Percentiles rank a stretch among this genome's conserved stretches.
Conservation (phyloP, 2,329 filamentous ascomycete genomes). For the Chrysoporthe puriensis region DNA sequence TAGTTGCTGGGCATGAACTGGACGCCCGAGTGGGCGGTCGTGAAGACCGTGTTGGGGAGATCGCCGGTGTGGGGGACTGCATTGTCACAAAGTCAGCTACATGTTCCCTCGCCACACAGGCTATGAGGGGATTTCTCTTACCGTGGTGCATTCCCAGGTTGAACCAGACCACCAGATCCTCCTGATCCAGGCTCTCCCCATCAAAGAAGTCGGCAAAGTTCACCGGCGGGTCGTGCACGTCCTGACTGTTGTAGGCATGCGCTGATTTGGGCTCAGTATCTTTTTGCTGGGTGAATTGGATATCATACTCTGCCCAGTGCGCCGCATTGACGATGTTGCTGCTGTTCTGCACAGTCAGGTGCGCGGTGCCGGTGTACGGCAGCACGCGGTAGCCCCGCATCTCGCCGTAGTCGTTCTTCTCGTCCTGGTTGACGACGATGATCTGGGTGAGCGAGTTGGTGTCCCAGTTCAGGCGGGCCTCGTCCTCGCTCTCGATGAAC, state of each 20-base stretch:
- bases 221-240: slow-evolving; percentile 50
- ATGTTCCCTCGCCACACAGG: not conserved
- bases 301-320: slow-evolving; percentile 53
- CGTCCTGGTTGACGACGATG: slow-evolving; percentile 54
- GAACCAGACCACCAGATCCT: slow-evolving; percentile 56
- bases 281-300: slow-evolving; percentile 55
- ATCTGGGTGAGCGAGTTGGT: slow-evolving; percentile 51
- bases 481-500: slow-evolving; percentile 48
- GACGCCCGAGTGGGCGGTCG: slow-evolving; percentile 48
- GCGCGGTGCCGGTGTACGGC: slow-evolving; percentile 43
- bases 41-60: slow-evolving; percentile 47
- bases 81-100: not conserved
- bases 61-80: slow-evolving; percentile 48
- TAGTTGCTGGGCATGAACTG: slow-evolving; percentile 51
- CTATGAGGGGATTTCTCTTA: not conserved
- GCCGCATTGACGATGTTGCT: slow-evolving; percentile 49
- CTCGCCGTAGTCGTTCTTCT: slow-evolving; percentile 54
- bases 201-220: slow-evolving; percentile 55
- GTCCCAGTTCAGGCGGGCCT: slow-evolving; percentile 51
- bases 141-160: slow-evolving; percentile 59
- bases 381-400: slow-evolving; percentile 54
- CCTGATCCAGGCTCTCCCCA: slow-evolving; percentile 45
- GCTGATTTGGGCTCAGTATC: slow-evolving; percentile 54
- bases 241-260: slow-evolving; percentile 50
- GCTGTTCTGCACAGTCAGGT: slow-evolving; percentile 54